These are phyloP conservation scores for Solanum tarijense DNA, from an alignment of 257 asterid species.

Conservation along the genomic window DNA sequence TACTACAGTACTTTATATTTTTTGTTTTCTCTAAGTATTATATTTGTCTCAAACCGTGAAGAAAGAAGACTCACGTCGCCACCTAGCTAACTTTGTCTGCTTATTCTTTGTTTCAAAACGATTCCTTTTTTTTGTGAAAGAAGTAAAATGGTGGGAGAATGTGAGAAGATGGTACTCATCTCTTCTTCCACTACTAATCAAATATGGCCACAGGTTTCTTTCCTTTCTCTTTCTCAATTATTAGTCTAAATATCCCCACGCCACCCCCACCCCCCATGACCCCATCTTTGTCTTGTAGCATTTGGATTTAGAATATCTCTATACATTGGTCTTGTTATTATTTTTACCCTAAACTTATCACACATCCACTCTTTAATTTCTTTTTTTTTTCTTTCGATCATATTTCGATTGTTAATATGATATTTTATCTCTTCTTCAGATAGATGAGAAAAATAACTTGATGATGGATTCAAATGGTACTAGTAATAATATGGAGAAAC, in stretches of 20 bases:
- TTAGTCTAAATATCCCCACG: conserved; percentile 23
- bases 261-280: not conserved
- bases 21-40: not conserved
- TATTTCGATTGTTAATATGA: not conserved
- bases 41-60: conserved; percentile 21
- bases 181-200: conserved; percentile 36
- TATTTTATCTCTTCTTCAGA: conserved; percentile 23
- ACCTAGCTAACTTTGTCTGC: conserved; percentile 47
- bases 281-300: conserved; percentile 62
- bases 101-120: conserved; percentile 36
- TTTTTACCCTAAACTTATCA: conserved; percentile 31
- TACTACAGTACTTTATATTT: not conserved
- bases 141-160: conserved; percentile 29
- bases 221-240: conserved; percentile 42
- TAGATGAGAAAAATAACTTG: conserved; percentile 23
- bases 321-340: conserved; percentile 16
- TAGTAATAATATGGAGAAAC: conserved; percentile 24
- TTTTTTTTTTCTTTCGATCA: not conserved
- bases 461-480: conserved; percentile 30
- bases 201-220: conserved; percentile 56
- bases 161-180: conserved; percentile 45
- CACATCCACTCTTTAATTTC: conserved; percentile 3
- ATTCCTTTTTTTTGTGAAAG: conserved; percentile 24
- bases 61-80: conserved; percentile 33
- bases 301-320: conserved; percentile 67